Base-by-base conservation (phyloP, 192 early-diverging fungal genomes). In the Bifiguratus adelaidae region DNA sequence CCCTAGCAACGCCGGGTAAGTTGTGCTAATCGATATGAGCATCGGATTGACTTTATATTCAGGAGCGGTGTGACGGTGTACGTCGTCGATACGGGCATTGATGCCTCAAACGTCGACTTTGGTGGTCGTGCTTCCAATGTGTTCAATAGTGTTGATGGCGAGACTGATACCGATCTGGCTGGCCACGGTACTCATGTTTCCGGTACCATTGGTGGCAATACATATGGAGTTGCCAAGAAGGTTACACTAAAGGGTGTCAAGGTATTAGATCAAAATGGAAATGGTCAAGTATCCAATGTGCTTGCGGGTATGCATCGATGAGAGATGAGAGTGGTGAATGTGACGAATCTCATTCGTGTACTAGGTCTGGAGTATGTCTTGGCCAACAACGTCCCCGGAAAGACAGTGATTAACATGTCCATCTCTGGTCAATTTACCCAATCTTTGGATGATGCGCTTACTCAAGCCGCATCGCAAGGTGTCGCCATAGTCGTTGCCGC, bases 161-260 rank as follows among this genome's bases (percentile, higher is more conserved):
- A 47, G 9, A 8, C 29, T 20, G 24, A 51, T 22, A 46, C 54
- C 18, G 77, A 80, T 48, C 47, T 55, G 15, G 48, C 65, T 50
- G 75, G 75, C 5, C 70, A 75, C 47, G 74, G 78, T 28, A 80
- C 78, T 9, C 71, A 79, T 53, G 74, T 77, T 12, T 47, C 77
- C 11, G 73, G 67, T 2, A 71, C 57, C 30, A 73, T 80, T 37
- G 73, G 53, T 15, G 64, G 57, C 13, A 61, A 48, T 18, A 68
- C 49, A 15, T 82, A 70, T 52, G 83, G 83, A 44, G 76, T 85
- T 30, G 82, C 82, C 33, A 85, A 80, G 50, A 59, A 63, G 30
- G 83, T 61, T 9, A 65, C 33, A 9, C 23, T 85, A 23, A 58
- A 75, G 25, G 65, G 60, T 29, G 71, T 85, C 26, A 76, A 83